These are phyloP conservation scores for Xylariales sp. DNA, from an alignment of 2,329 filamentous ascomycete species.

Conservation along the genomic window DNA sequence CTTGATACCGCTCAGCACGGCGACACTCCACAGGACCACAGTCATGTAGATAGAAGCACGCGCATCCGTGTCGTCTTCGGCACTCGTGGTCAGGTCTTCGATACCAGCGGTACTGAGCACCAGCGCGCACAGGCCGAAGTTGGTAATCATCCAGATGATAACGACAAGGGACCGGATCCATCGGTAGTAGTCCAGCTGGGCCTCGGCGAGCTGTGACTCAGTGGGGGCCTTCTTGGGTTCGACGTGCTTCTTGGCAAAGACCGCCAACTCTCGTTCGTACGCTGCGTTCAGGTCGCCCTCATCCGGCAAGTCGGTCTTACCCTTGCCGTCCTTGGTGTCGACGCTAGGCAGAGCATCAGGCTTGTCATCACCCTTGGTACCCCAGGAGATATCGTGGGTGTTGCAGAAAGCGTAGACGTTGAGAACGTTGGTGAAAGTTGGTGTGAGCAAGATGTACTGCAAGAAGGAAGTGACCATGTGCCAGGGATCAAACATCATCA, in stretches of 20 bases:
- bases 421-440: conserved; percentile 96
- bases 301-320: conserved; percentile 93
- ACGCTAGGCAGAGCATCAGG: conserved; percentile 85
- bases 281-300: conserved; percentile 93
- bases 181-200: conserved; percentile 97
- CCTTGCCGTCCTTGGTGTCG: conserved; percentile 80
- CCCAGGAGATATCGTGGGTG: conserved; percentile 96
- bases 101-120: conserved; percentile 84
- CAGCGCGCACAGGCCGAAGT: conserved; percentile 81
- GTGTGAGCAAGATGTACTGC: conserved; percentile 92
- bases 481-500: conserved; percentile 97
- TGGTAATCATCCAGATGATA: conserved; percentile 93
- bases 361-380: conserved; percentile 97
- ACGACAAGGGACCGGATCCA: conserved; percentile 92
- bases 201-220: conserved; percentile 59
- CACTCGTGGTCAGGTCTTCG: conserved; percentile 55
- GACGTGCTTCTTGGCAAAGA: conserved; percentile 71
- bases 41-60: conserved; percentile 80
- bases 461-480: conserved; percentile 96
- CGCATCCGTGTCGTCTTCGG: conserved; percentile 39
- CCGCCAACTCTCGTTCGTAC: conserved; percentile 78
- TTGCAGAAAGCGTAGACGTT: conserved; percentile 99
- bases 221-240: conserved; percentile 62
- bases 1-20: conserved; percentile 76
- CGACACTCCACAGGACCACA: conserved; percentile 85